Evolutionary conservation across 2,329 filamentous ascomycete species (phyloP), one percentile per base, ranked within the genome.

Genomic region (Cordyceps militaris): DNA sequence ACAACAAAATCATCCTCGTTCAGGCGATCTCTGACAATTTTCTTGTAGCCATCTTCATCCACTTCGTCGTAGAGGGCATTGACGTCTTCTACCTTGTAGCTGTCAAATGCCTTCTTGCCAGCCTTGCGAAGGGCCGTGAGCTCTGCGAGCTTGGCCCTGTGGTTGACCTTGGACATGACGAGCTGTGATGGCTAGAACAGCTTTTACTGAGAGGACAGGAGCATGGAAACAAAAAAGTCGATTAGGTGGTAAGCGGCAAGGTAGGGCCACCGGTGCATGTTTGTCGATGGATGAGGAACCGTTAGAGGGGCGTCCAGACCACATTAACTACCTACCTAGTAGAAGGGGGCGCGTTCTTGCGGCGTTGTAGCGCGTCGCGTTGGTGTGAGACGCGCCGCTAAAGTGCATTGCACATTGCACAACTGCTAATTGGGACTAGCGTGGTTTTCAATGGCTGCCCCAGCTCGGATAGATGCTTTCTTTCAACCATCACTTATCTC

Each of bases 1-100:
- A 99, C 92, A 54, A 99, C 93, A 67, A 99, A 99, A 74, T 99
- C 94, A 66, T 99, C 94, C 67, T 96, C 81, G 68, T 97, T 89
- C 53, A 99, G 79, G 48, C 94, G 87, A 57, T 87, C 85, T 43
- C 94, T 84, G 14, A 99, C 91, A 63, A 97, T 87, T 71, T 95
- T 95, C 77, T 97, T 97, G 79, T 99, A 99, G 53, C 89, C 89
- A 67, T 94, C 93, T 67, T 99, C 94, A 68, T 97, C 92, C 49
- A 99, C 91, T 67, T 96, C 92, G 62, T 97, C 94, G 75, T 97
- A 99, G 46, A 99, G 78, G 64, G 89, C 85, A 63, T 87, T 83
- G 66, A 89, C 88, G 61, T 97, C 87, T 66, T 91, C 83, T 61
- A 97, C 84, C 73, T 96, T 79, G 76, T 97, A 99, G 60, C 82